Percentiles rank a stretch among this genome's conserved stretches.
Evolutionary conservation across 2,329 filamentous ascomycete species (phyloP).

Genomic region (Aspergillus sp.): DNA sequence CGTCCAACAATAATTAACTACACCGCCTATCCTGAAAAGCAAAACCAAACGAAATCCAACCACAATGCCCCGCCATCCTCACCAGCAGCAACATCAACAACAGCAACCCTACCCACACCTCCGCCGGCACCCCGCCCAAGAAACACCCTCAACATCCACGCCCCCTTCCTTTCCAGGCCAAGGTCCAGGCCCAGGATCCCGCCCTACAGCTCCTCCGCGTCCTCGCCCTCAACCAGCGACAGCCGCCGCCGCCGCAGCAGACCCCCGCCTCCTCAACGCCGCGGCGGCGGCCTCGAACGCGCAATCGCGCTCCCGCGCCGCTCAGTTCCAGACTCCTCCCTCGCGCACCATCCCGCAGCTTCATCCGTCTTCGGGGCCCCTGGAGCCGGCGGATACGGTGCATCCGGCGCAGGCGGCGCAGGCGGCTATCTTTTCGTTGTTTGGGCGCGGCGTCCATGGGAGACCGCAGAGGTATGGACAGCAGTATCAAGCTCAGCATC

Average conservation of each 20-base stretch:
- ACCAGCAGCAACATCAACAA: constrained; percentile 12
- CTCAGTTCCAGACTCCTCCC: constrained; percentile 35
- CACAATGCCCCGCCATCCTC: constrained; percentile 25
- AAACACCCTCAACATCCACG: background rate
- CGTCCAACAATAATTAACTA: background rate
- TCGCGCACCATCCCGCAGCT: constrained; percentile 28
- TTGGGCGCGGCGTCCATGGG: constrained; percentile 14
- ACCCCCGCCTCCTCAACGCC: background rate
- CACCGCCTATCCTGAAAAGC: background rate
- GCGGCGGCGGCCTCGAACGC: background rate
- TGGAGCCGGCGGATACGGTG: constrained; percentile 21
- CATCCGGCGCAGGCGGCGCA: constrained; percentile 21
- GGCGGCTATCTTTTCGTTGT: constrained; percentile 23
- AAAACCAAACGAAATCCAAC: background rate
- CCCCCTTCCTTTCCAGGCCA: background rate
- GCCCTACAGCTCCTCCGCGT: background rate
- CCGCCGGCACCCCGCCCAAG: constrained; percentile 6
- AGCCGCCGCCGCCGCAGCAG: background rate
- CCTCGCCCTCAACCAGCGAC: too few relatives aligned
- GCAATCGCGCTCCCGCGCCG: constrained; percentile 5
- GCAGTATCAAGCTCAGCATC: too few relatives aligned
- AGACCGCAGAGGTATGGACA: constrained; percentile 1
- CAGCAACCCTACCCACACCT: constrained; percentile 6
- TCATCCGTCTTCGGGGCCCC: constrained; percentile 27
- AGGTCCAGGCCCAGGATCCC: constrained; percentile 1